A percentile compares a stretch with the other conserved stretches of the same genome.
phyloP scores from a whole-genome alignment of 1,139 yeast genomes.

The Kurtzmaniella quercitrusa region DNA sequence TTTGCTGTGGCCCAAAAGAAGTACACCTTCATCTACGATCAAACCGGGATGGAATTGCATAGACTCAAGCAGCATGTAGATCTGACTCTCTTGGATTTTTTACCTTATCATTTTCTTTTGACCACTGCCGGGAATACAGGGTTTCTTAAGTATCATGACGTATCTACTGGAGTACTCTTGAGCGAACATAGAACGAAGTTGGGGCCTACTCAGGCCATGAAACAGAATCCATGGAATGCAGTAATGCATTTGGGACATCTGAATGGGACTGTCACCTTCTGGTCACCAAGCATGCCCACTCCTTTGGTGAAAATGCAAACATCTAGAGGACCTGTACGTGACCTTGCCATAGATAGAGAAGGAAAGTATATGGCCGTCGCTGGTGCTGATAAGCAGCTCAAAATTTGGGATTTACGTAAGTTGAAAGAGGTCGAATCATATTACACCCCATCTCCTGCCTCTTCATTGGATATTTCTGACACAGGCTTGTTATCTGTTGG shows the following conservation, averaged over 20 bases:
- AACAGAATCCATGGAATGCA: conserved; percentile 94
- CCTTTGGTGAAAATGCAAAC: conserved; percentile 82
- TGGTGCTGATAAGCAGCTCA: conserved; percentile 80
- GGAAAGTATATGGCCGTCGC: conserved; percentile 94
- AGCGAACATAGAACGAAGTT: conserved; percentile 80
- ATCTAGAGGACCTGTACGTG: conserved; percentile 83
- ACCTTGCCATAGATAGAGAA: conserved; percentile 83
- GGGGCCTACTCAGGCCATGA: conserved; percentile 87
- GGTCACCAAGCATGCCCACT: conserved; percentile 88
- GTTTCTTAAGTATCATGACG: conserved; percentile 87
- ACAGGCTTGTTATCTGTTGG: conserved; percentile 82
- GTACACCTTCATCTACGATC: conserved; percentile 88
- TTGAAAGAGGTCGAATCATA: conserved; percentile 73
- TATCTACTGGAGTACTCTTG: conserved; percentile 84
- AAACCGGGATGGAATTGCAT: conserved; percentile 87
- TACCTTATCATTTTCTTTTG: conserved; percentile 87
- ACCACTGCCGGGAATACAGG: conserved; percentile 90
- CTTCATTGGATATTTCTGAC: conserved; percentile 77
- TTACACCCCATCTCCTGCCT: conserved; percentile 82
- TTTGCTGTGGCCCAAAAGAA: conserved; percentile 97
- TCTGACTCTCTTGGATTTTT: conserved; percentile 74
- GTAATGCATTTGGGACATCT: conserved; percentile 91
- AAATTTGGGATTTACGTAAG: conserved; percentile 91
- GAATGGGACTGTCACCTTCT: conserved; percentile 87
- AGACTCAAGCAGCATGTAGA: conserved; percentile 88